Evolutionary conservation across 192 early-diverging fungal species (phyloP), one percentile per base, ranked within the genome.

Genomic region (Coemansia sp.): DNA sequence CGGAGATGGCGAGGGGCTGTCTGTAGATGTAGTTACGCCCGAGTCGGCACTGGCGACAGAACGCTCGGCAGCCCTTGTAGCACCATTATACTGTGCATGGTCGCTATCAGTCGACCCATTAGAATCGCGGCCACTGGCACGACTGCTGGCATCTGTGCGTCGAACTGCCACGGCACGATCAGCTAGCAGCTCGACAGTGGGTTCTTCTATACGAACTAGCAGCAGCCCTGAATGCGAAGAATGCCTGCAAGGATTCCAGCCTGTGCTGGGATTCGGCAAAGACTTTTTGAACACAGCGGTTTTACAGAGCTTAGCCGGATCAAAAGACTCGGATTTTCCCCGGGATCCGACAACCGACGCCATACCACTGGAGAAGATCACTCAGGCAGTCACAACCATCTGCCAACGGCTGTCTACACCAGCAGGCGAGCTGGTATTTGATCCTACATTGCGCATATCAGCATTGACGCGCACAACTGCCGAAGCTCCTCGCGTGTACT

Each of bases 251-350:
- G 40, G 26, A 30, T 56, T 68, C 20, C 46, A 61, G 42, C 51
- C 58, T 11, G 58, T 60, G 8, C 63, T 51, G 6, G 71, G 71
- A 8, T 68, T 75, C 40, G 71, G 71, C 14, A 75, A 75, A 31
- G 71, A 75, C 43, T 67, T 63, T 51, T 51, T 66, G 64, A 64
- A 77, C 49, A 62, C 69, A 16, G 64, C 68, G 6, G 68, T 77
- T 4, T 48, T 71, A 10, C 47, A 52, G 12, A 67, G 60, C 36
- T 47, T 66, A 15, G 42, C 64, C 9, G 53, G 62, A n/a, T 11
- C 50, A 3, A 28, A n/a, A 15, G 68, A 38, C 3, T 12, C 37
- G 12, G 59, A 34, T 16, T 40, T 62, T 36, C 58, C 54, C 6
- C 40, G 53, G 1, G 69, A 72, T 14, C 53, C 59, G 1, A 64